phyloP scores from a whole-genome alignment of 768 basidiomycete genomes.

The Suillus tomentosus region DNA sequence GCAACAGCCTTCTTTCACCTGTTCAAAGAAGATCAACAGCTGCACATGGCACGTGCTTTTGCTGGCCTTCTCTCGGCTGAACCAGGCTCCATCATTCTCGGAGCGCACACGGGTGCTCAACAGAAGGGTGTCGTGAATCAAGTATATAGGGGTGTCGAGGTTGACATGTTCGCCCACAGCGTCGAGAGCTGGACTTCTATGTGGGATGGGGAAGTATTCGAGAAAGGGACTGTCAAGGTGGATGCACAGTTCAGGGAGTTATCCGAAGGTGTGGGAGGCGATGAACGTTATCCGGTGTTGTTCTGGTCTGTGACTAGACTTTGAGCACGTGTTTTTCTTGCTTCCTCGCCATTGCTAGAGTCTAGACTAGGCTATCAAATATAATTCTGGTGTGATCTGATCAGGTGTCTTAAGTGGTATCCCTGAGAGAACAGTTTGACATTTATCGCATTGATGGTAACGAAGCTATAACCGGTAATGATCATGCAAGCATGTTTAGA shows the following conservation, averaged over 20 bases:
- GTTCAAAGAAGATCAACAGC: constrained; percentile 44
- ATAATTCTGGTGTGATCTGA: not conserved
- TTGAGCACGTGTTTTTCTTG: not conserved
- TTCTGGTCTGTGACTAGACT: not conserved
- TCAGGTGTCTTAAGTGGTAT: not conserved
- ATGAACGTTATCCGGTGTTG: not conserved
- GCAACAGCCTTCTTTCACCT: constrained; percentile 50
- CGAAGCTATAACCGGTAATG: not conserved
- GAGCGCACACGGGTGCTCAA: constrained; percentile 36
- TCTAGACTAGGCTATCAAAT: not conserved
- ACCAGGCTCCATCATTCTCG: constrained; percentile 50
- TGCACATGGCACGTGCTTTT: constrained; percentile 42
- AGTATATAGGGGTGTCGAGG: not conserved
- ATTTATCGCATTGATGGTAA: not conserved
- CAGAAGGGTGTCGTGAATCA: not conserved
- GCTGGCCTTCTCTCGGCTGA: constrained; percentile 44
- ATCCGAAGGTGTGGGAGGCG: not conserved
- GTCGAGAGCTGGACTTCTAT: constrained; percentile 38
- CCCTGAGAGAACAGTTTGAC: not conserved
- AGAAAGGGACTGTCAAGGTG: constrained; percentile 35
- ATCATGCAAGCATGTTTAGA: not conserved
- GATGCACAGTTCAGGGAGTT: not conserved
- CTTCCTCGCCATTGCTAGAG: not conserved
- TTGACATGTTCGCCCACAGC: constrained; percentile 33
- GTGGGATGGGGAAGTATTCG: constrained; percentile 42